phyloP scores from a whole-genome alignment of 2,329 filamentous ascomycete genomes.

The Verticillium alfalfae region DNA sequence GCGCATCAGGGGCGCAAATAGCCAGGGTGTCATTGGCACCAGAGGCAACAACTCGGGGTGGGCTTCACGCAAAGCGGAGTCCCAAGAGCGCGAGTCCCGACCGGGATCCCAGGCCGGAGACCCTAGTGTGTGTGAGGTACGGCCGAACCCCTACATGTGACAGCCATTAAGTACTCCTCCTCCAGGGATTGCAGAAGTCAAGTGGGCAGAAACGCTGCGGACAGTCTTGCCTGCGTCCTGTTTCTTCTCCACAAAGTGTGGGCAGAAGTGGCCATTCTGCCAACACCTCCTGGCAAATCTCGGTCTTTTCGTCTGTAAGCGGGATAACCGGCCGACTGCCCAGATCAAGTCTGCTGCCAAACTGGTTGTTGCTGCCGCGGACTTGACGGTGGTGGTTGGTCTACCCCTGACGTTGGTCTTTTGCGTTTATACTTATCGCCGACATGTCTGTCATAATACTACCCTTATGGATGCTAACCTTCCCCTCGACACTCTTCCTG shows the following conservation, averaged over 20 bases:
- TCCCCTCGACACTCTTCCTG: conserved; percentile 3
- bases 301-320: neutral
- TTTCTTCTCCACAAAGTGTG: neutral
- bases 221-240: neutral
- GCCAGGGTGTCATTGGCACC: neutral
- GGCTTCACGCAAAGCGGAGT: neutral
- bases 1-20: neutral
- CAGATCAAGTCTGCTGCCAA: neutral
- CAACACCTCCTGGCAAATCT: neutral
- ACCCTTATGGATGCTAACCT: neutral
- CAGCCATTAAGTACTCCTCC: neutral
- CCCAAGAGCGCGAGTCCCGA: neutral
- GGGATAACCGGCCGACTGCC: neutral
- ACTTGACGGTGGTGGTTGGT: too few species aligned
- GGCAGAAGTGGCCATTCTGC: neutral
- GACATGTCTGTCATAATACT: neutral
- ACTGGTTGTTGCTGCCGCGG: neutral
- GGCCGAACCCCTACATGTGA: neutral
- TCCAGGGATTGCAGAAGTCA: neutral
- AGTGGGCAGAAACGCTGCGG: too few species aligned
- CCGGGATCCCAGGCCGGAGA: neutral
- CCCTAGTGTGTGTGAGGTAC: neutral
- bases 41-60: neutral
- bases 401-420: neutral
- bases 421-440: neutral